Evolutionary conservation across 768 basidiomycete species (phyloP), one percentile per base, ranked within the genome.

Genomic region (Baorangia bicolor): DNA sequence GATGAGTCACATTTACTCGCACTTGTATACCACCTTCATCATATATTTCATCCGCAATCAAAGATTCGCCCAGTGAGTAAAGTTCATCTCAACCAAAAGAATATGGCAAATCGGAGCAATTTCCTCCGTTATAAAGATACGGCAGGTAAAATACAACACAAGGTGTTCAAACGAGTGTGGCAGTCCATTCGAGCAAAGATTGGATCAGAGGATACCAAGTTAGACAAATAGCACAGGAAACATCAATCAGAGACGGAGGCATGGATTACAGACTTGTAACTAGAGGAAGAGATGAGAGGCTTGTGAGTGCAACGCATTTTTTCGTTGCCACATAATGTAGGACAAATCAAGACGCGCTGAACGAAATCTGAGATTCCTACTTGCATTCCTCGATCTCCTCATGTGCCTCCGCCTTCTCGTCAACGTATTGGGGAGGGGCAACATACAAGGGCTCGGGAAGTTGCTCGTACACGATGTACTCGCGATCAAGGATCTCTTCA

Each of bases 351-450:
- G 25, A 52, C 27, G 30, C 42, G 25, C 23, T 6, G 27, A 40
- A 58, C 9, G 40, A 31, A 27, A 18, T 40, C 16, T 16, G 14
- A 55, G 13, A 35, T 33, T 33, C 27, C 46, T 67, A 68, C 58
- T 67, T 58, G 58, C 5, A 27, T 46, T 57, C 61, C 55, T 57
- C 59, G 28, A 35, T 31, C n/a, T 52, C 56, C 25, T 55, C 55
- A 12, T 49, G 42, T 14, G 41, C 45, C 38, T 63, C 62, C 48
- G 60, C 35, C 70, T 85, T 85, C 73, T 86, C 83, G 55, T 82
- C 82, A 42, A 74, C 73, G 70, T 88, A 88, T 58, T 76, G 69
- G 20, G 86, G 87, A 23, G 86, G 85, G 18, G 81, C 68, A 44
- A 77, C 74, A 54, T 76, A 72, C 38, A 81, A 61, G 35, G 79